phyloP scores from a whole-genome alignment of 768 basidiomycete genomes.

The Termitomyces eurrhizus region DNA sequence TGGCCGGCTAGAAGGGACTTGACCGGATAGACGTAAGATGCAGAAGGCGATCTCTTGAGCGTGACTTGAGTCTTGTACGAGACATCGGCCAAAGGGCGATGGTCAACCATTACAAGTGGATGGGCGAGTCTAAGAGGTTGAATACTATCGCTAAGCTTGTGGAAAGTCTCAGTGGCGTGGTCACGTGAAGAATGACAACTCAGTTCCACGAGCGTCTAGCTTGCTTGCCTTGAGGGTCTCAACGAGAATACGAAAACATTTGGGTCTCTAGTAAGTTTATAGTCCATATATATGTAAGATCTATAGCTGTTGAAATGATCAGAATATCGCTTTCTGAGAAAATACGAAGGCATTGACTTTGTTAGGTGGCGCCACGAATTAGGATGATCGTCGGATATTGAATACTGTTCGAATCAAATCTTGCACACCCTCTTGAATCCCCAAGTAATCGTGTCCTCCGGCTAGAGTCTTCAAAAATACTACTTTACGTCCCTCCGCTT shows the following conservation, averaged over 20 bases:
- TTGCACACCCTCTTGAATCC: constrained; percentile 68
- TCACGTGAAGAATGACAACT: constrained; percentile 4
- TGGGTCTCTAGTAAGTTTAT: neutral
- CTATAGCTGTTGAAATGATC: neutral
- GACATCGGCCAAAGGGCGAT: neutral
- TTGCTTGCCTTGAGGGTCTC: neutral
- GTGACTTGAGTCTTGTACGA: neutral
- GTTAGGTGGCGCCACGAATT: neutral
- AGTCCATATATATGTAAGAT: neutral
- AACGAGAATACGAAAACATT: neutral
- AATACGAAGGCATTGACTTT: neutral
- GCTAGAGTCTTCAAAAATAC: constrained; percentile 56
- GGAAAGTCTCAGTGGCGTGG: constrained; percentile 9
- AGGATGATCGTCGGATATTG: constrained; percentile 15
- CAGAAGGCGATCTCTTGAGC: constrained; percentile 2
- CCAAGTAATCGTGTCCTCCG: constrained; percentile 63
- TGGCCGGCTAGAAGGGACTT: constrained; percentile 33
- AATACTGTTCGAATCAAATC: constrained; percentile 50
- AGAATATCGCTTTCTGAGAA: neutral
- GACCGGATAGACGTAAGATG: constrained; percentile 36
- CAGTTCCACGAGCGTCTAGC: neutral
- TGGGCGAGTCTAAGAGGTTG: neutral
- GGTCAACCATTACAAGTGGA: neutral
- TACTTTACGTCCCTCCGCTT: constrained; percentile 41
- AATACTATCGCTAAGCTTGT: neutral